Conservation (phyloP, 768 basidiomycete genomes). For the Boletus eberwhitei region DNA sequence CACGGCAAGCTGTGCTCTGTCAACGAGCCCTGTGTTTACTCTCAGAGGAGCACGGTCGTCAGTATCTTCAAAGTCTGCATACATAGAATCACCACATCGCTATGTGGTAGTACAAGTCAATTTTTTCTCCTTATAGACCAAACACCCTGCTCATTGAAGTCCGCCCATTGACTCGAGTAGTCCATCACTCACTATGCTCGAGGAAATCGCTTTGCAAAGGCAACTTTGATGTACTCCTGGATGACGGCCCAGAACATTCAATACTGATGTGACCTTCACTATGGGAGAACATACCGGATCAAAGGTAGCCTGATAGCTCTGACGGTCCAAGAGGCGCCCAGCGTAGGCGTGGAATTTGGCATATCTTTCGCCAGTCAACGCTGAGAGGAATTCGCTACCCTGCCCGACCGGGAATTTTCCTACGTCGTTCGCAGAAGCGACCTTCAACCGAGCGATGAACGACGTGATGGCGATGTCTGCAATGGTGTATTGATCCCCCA, state of each 20-base stretch:
- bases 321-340: slow-evolving; percentile 44
- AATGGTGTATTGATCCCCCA: slow-evolving; percentile 37
- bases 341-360: slow-evolving; percentile 50
- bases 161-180: too few species aligned
- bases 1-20: not conserved
- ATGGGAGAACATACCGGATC: slow-evolving; percentile 40
- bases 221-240: slow-evolving; percentile 11
- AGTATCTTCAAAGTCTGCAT: not conserved
- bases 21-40: too few species aligned
- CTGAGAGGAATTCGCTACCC: slow-evolving; percentile 42
- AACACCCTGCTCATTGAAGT: not conserved
- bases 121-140: not conserved
- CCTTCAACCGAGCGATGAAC: slow-evolving; percentile 53
- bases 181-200: slow-evolving; percentile 1
- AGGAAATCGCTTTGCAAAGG: slow-evolving; percentile 2
- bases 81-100: not conserved
- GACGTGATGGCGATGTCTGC: slow-evolving; percentile 63
- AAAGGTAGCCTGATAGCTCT: slow-evolving; percentile 55
- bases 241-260: not conserved
- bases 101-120: too few species aligned
- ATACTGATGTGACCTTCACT: too few species aligned
- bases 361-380: slow-evolving; percentile 41
- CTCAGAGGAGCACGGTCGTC: not conserved
- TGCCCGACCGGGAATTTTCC: slow-evolving; percentile 49
- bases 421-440: slow-evolving; percentile 46